Evolutionary conservation across 129 eudicot species (phyloP).

Genomic region (sunflower (Helianthus annuus)): DNA sequence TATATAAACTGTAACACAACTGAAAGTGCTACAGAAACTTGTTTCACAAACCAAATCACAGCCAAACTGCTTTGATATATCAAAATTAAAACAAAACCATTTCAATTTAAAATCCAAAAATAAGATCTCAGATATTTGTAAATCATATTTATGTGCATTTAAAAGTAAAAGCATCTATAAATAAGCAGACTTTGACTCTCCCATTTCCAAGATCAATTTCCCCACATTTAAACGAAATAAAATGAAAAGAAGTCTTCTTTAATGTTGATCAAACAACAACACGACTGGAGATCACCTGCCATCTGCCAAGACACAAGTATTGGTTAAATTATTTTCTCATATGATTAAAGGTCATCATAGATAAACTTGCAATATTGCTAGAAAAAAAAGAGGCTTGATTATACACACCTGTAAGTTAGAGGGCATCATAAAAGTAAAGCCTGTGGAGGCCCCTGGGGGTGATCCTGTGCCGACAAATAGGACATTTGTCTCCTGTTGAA

Average conservation of each 20-base stretch:
- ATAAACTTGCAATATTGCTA: background rate
- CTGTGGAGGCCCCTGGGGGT: constrained; percentile 36
- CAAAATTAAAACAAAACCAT: background rate
- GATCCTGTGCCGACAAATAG: constrained; percentile 37
- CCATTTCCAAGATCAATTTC: no score
- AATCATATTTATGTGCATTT: no score
- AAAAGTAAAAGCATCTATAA: background rate
- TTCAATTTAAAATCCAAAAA: background rate
- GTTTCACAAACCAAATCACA: background rate
- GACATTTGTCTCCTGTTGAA: constrained; percentile 38
- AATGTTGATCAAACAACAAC: background rate
- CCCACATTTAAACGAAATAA: no score
- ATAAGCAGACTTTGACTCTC: background rate
- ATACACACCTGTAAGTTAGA: constrained; percentile 20
- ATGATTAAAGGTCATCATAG: background rate
- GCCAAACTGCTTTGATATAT: background rate
- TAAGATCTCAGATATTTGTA: no score
- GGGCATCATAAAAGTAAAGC: constrained; percentile 48
- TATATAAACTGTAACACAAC: background rate
- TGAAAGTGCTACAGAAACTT: background rate
- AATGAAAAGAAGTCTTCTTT: background rate
- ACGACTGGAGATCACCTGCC: background rate
- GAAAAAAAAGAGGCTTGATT: background rate
- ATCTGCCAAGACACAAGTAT: background rate
- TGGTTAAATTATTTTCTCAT: background rate